Evolutionary conservation across 257 asterid species (phyloP).

Genomic region (Solanum appendiculatum): DNA sequence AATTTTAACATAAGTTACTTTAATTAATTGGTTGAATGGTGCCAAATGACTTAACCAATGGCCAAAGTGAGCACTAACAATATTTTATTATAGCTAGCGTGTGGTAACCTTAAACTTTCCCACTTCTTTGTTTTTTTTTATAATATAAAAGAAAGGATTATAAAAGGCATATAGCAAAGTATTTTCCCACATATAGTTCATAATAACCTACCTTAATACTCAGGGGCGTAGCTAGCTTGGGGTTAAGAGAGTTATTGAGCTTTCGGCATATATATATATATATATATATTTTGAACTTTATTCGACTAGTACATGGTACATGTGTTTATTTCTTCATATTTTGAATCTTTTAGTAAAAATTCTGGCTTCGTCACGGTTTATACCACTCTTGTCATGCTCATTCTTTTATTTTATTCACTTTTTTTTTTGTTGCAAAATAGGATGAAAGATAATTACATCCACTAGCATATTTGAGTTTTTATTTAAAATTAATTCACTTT

Average conservation of each 20-base stretch:
- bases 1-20: neutral
- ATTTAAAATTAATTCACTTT: too few relatives aligned
- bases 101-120: neutral
- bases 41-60: neutral
- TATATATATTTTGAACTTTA: too few relatives aligned
- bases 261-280: too few relatives aligned
- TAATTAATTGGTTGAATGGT: neutral
- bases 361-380: fast-evolving
- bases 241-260: too few relatives aligned
- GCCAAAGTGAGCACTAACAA: neutral
- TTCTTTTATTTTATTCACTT: neutral
- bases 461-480: too few relatives aligned
- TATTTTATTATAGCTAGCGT: neutral
- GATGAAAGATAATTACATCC: too few relatives aligned
- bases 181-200: neutral
- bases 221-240: too few relatives aligned
- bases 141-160: neutral
- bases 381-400: neutral
- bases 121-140: neutral
- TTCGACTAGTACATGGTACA: too few relatives aligned
- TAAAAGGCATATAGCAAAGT: neutral
- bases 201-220: neutral
- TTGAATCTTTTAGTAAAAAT: too few relatives aligned
- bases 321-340: too few relatives aligned
- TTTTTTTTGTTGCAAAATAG: too few relatives aligned